Base-by-base conservation (phyloP, 768 basidiomycete genomes). In the Leccinum truebloodii region DNA sequence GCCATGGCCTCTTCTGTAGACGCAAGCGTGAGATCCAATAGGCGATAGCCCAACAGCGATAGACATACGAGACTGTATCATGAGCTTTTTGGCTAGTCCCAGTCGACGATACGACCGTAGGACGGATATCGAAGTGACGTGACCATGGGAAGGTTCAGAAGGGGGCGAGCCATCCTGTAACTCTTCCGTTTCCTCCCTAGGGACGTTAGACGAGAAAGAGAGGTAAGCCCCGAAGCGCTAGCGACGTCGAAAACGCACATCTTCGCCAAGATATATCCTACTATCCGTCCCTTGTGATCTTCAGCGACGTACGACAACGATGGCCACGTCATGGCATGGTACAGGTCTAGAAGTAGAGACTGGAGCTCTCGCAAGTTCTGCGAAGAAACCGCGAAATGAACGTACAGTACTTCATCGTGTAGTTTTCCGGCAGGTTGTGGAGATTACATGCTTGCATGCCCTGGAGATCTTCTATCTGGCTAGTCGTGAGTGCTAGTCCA, bases 61-160 rank as follows among this genome's bases (percentile, higher is more conserved):
- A 26, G 56, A 77, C 94, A 66, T 68, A 97, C 95, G 95, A 53
- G 93, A 92, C 39, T 93, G 87, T 20, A 93, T 67, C 95, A 98
- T 98, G 30, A 98, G 78, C 70, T 93, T 93, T 77, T 95, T 95
- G 16, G 95, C 95, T 3, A 98, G 74, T 8, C 96, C 95, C 6
- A 97, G 79, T n/a, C 95, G 83, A 49, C 95, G 81, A 70, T 97
- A 94, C 14, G 92, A 87, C 61, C 95, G 82, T 35, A 98, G 78
- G 3, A 98, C 95, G 0, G 94, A 96, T 69, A 98, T 98, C 5
- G 95, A 97, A 14, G 95, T 98, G 69, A 98, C 92, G 69, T 98
- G 95, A 0, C 95, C 95, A 64, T 95, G 90, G 0, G 85, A 79
- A 24, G 82, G 80, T 2, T 81, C 81, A 28, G 69, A 24, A n/a